These are phyloP conservation scores for Saccharomycopsis olivae DNA, from an alignment of 805 yeast genomes.

Conservation along the genomic window DNA sequence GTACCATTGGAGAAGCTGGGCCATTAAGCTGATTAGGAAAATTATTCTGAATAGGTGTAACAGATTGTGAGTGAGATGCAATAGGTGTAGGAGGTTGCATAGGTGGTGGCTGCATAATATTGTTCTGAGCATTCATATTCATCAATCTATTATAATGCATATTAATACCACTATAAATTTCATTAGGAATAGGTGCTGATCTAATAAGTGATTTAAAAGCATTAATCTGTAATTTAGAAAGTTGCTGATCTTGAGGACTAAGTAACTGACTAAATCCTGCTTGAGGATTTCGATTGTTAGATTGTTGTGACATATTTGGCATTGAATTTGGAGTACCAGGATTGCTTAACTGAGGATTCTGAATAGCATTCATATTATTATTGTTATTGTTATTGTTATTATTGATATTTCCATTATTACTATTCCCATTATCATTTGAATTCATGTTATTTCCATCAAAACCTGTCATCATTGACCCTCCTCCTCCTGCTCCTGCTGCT, in stretches of 20 bases:
- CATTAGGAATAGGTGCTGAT: constrained; percentile 12
- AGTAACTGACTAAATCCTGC: constrained; percentile 9
- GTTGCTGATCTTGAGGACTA: constrained; percentile 8
- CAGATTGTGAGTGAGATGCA: not conserved
- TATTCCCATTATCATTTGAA: not conserved
- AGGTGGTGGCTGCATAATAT: not conserved
- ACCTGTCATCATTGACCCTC: not conserved
- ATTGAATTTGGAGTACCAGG: constrained; percentile 8
- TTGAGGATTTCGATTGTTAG: not conserved
- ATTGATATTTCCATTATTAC: not conserved
- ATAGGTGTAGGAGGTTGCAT: not conserved
- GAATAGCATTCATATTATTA: not conserved
- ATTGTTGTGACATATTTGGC: not conserved
- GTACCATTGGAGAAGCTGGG: too few relatives aligned
- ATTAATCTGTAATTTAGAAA: constrained; percentile 14
- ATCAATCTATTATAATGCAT: constrained; percentile 3
- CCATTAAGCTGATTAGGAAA: not conserved
- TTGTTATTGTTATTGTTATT: constrained; percentile 1
- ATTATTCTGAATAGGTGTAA: not conserved
- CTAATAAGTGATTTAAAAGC: constrained; percentile 14
- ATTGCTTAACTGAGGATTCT: not conserved
- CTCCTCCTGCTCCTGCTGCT: constrained; percentile 2
- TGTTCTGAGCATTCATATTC: not conserved
- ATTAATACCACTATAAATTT: constrained; percentile 1
- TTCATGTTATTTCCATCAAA: not conserved